These are phyloP conservation scores for Penicillium coffeae DNA, from an alignment of 495 filamentous ascomycete genomes.

Conservation along the genomic window DNA sequence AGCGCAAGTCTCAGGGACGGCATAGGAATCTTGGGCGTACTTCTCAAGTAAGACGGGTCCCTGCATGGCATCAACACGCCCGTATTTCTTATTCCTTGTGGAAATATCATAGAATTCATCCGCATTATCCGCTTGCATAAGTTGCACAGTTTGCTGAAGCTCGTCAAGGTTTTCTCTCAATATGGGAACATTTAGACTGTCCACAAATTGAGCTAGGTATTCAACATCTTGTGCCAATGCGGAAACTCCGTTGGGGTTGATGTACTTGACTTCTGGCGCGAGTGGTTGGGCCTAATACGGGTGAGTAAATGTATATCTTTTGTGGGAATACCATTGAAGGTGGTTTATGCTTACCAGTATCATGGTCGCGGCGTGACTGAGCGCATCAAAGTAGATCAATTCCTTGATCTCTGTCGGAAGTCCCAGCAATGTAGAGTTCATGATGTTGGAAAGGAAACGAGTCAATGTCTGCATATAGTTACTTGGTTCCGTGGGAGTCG, in stretches of 20 bases:
- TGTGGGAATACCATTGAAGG: too few species aligned
- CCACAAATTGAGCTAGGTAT: conserved; percentile 80
- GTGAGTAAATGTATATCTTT: conserved; percentile 10
- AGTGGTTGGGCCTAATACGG: conserved; percentile 68
- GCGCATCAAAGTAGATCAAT: conserved; percentile 94
- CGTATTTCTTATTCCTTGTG: conserved; percentile 85
- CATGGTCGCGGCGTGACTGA: conserved; percentile 82
- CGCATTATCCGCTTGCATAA: conserved; percentile 83
- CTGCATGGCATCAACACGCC: conserved; percentile 83
- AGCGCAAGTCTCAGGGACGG: conserved; percentile 22
- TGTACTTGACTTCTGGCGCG: conserved; percentile 70
- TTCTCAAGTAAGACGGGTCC: conserved; percentile 86
- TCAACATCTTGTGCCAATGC: conserved; percentile 78
- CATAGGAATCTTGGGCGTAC: conserved; percentile 38
- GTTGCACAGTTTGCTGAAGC: conserved; percentile 79
- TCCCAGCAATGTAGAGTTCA: conserved; percentile 88
- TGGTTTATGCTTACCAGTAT: conserved; percentile 59
- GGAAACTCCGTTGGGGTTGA: conserved; percentile 80
- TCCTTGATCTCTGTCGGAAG: conserved; percentile 93
- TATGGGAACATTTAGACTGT: conserved; percentile 73
- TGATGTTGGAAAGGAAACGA: conserved; percentile 89
- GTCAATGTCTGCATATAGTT: conserved; percentile 94
- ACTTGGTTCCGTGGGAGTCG: conserved; percentile 64
- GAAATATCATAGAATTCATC: conserved; percentile 93
- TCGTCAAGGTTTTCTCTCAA: conserved; percentile 85